Evolutionary conservation across 345 rosid genomes (phyloP), one percentile per base, ranked within the genome.

Genomic region (Salix purpurea): DNA sequence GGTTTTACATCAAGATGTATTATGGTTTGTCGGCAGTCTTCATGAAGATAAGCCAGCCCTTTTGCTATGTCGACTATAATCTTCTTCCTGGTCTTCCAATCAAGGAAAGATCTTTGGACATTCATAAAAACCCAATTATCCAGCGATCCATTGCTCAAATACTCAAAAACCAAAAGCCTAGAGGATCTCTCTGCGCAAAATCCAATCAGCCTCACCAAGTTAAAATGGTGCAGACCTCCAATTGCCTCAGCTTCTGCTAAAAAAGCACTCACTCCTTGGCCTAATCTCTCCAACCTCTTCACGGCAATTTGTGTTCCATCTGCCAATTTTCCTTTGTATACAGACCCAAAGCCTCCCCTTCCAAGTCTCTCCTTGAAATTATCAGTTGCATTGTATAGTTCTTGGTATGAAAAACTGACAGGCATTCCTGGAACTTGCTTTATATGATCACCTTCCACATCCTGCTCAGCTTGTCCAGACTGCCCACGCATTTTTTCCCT

Each of bases 321-420:
- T 67, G 40, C 81, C 76, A 94, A 91, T 67, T 85, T 91, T 18
- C 97, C 97, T 24, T 88, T 85, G 64, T 88, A 92, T 5, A 94
- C 98, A 21, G 79, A 80, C 4, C 98, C 98, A 36, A 94, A 94
- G 14, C 90, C 93, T 77, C 98, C 97, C 3, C 90, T 90, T n/a
- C 98, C 98, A 68, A 91, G 69, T 58, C 85, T 89, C 68, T 83
- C 83, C 0, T 87, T 77, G 83, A 90, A 90, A 15, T 86, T 85
- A 71, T 52, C 89, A 11, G 97, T 93, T 67, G 86, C 86, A 4
- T 70, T 24, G 0, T 81, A 83, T 2, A 93, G 86, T 72, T 89
- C 94, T 76, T 89, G 85, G 62, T 84, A 87, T 66, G 89, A 81
- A 72, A 88, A 93, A 85, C 83, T 90, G 46, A 79, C 79, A 0